phyloP scores from a whole-genome alignment of 139 green algal genomes.

The Chlamydomonas eustigma region DNA sequence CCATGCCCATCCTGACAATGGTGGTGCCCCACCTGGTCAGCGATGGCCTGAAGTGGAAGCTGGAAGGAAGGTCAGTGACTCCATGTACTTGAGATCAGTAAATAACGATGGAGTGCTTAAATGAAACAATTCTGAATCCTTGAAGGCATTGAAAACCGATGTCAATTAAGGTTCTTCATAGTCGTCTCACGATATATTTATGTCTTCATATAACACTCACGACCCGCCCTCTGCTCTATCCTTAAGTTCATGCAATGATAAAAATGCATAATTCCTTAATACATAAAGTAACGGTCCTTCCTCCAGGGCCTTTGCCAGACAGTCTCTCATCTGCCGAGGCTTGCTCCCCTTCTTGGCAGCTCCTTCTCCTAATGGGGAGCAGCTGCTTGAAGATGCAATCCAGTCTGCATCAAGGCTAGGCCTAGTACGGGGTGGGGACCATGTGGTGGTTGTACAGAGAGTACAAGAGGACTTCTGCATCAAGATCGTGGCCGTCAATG shows the following conservation, averaged over 20 bases:
- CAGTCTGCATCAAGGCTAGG: constrained; percentile 24
- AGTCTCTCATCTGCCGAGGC: constrained; percentile 72
- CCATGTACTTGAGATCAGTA: too few relatives aligned
- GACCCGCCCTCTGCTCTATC: too few relatives aligned
- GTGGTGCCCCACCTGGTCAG: constrained; percentile 78
- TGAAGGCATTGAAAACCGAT: too few relatives aligned
- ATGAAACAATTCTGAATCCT: too few relatives aligned
- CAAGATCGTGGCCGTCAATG: constrained; percentile 33
- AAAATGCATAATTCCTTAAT: too few relatives aligned
- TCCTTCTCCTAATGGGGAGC: constrained; percentile 53
- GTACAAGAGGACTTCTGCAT: constrained; percentile 56
- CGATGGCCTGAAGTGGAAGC: constrained; percentile 73
- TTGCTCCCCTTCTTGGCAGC: constrained; percentile 83
- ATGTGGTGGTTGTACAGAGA: constrained; percentile 69
- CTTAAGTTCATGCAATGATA: too few relatives aligned
- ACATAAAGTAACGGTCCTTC: too few relatives aligned
- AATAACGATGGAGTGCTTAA: too few relatives aligned
- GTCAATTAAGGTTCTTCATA: too few relatives aligned
- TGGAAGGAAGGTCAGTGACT: constrained; percentile 60
- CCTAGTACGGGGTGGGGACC: constrained; percentile 46
- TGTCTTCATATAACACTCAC: too few relatives aligned
- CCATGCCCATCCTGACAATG: constrained; percentile 84
- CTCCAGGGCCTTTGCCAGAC: constrained; percentile 56
- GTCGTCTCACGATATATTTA: too few relatives aligned
- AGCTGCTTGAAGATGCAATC: constrained; percentile 70